These are phyloP conservation scores for Rostrohypoxylon terebratum DNA, from an alignment of 495 filamentous ascomycete genomes.

Conservation along the genomic window DNA sequence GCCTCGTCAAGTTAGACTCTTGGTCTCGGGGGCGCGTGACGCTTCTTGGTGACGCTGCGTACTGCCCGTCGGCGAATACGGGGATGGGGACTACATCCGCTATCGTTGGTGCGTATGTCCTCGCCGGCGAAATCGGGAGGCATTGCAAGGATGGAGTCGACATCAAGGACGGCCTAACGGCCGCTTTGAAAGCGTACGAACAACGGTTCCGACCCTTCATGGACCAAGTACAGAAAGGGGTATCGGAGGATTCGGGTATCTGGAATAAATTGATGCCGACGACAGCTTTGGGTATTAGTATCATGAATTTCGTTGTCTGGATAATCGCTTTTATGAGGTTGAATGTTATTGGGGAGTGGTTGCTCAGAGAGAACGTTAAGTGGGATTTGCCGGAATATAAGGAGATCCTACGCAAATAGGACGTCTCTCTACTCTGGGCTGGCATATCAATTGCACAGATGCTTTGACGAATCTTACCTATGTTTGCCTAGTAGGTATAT, in stretches of 20 bases:
- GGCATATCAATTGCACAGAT: too few species aligned
- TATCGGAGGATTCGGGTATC: conserved; percentile 26
- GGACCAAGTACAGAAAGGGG: conserved; percentile 52
- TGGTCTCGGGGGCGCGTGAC: conserved; percentile 58
- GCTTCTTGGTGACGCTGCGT: conserved; percentile 65
- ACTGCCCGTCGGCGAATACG: conserved; percentile 60
- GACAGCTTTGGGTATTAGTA: conserved; percentile 46
- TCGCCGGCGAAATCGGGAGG: conserved; percentile 64
- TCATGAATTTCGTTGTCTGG: conserved; percentile 50
- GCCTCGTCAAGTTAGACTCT: conserved; percentile 56
- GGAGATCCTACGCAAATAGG: conserved; percentile 42
- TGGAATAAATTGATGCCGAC: conserved; percentile 43
- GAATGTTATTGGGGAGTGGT: conserved; percentile 49
- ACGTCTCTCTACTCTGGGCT: too few species aligned
- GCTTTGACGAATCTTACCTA: not conserved
- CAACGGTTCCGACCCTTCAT: conserved; percentile 58
- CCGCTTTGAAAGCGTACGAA: conserved; percentile 58
- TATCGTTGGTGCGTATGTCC: conserved; percentile 63
- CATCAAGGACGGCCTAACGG: not conserved
- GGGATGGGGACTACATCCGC: conserved; percentile 63
- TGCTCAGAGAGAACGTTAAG: conserved; percentile 47
- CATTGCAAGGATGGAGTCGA: conserved; percentile 35
- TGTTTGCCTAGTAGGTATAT: not conserved
- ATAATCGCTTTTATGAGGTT: conserved; percentile 51
- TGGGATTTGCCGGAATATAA: conserved; percentile 60